Evolutionary conservation across 768 basidiomycete species (phyloP), one percentile per base, ranked within the genome.

Genomic region (Termitomyces sp.): DNA sequence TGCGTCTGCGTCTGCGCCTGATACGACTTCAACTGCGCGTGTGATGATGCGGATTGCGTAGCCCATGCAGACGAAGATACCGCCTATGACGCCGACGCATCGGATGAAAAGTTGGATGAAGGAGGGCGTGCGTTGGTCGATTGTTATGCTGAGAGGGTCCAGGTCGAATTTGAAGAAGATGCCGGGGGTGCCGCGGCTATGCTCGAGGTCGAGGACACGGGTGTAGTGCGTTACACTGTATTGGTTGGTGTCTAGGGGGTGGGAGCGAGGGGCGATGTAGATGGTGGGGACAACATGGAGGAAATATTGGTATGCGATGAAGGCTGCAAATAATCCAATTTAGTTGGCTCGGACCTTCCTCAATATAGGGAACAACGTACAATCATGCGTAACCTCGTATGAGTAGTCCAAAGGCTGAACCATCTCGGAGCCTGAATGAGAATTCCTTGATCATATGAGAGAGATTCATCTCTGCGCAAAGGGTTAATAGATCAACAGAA

Each of bases 91-190:
- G 18, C 96, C 96, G 7, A 90, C 87, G 60, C 84, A 85, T 47
- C 88, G 80, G 58, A 98, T 89, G 59, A 97, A 64, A 51, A 99
- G 81, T 60, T 95, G 89, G 3, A 87, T 64, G 48, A 99, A 72
- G 1, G 83, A 77, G 0, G 89, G 93, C 18, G 96, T 98, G 16
- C 94, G 84, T 71, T 98, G 94, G 63, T 89, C 82, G 51, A 98
- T 84, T 0, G 84, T 88, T 56, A 98, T 78, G 22, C 82, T 77
- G 71, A 98, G 80, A 0, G 95, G 94, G 66, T 99, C 96, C 35
- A 98, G 73, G 55, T 99, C 95, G 68, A 93, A 98, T 71, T 98
- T 97, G 87, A 98, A 97, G 78, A 96, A 98, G 66, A 98, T 96
- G 15, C 91, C 95, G 0, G 96, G 96, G 0, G 92, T 87, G 7